These are phyloP conservation scores for Fistulinella cinereoalba DNA, from an alignment of 1,284 basidiomycete genomes.

Conservation along the genomic window DNA sequence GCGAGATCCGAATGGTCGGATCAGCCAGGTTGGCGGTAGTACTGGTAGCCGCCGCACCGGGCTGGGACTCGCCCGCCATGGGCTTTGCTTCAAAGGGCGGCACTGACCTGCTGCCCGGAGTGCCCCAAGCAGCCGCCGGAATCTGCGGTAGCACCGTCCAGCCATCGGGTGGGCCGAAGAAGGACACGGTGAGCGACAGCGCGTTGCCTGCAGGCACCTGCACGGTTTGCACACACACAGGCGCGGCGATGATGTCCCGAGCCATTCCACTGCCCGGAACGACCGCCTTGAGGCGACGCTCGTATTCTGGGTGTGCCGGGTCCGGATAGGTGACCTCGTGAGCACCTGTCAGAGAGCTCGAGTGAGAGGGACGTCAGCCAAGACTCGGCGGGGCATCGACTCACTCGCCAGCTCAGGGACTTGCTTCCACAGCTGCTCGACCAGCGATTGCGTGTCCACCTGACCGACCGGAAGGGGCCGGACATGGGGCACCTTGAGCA, in stretches of 20 bases:
- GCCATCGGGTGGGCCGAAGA: too few relatives aligned
- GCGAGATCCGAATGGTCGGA: background rate
- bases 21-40: accelerated
- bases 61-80: too few relatives aligned
- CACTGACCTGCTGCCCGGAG: too few relatives aligned
- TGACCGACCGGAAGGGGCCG: background rate
- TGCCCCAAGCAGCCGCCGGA: too few relatives aligned
- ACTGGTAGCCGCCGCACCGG: background rate
- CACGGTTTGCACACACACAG: background rate
- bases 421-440: background rate
- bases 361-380: too few relatives aligned
- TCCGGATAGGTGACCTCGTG: slow-evolving; percentile 3
- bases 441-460: slow-evolving; percentile 4
- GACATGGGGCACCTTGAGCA: background rate
- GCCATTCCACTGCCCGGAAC: background rate
- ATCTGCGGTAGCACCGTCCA: too few relatives aligned
- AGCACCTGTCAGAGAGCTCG: background rate
- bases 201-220: too few relatives aligned
- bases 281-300: background rate
- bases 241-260: background rate
- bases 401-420: slow-evolving; percentile 1
- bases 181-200: too few relatives aligned
- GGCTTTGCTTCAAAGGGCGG: too few relatives aligned
- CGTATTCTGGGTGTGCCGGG: slow-evolving; percentile 1
- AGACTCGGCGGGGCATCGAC: background rate